Conservation (phyloP, 169 alveolate genomes). For the Plasmodium inui region DNA sequence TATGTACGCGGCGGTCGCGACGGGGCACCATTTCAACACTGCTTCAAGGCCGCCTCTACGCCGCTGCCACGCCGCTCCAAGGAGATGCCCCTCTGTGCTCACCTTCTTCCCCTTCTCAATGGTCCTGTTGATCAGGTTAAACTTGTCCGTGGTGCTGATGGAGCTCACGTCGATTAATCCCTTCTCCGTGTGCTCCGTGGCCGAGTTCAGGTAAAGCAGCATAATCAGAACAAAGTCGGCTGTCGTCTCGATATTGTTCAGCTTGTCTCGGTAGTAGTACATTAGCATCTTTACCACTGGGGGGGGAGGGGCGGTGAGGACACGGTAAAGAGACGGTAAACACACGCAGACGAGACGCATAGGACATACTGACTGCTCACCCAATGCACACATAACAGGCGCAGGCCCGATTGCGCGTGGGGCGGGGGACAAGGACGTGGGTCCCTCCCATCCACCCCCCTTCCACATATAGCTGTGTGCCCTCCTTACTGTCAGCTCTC, state of each 20-base stretch:
- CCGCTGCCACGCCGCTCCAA: background rate
- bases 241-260: constrained; percentile 30
- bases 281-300: constrained; percentile 9
- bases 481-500: constrained; percentile 40
- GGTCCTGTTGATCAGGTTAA: constrained; percentile 14
- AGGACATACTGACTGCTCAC: background rate
- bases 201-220: constrained; percentile 31
- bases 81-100: background rate
- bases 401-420: background rate
- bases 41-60: too few relatives aligned
- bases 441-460: background rate
- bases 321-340: background rate
- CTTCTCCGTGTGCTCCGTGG: constrained; percentile 15
- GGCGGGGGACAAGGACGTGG: background rate
- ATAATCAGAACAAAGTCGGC: constrained; percentile 44
- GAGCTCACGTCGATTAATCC: constrained; percentile 29
- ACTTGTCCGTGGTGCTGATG: background rate
- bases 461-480: too few relatives aligned
- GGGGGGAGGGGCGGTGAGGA: background rate
- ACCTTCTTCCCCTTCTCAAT: constrained; percentile 26
- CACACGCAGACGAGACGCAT: background rate
- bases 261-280: constrained; percentile 34
- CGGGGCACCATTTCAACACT: background rate
- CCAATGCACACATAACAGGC: background rate
- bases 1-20: background rate